Conservation (phyloP, 768 basidiomycete genomes). For the Tremella mesenterica region DNA sequence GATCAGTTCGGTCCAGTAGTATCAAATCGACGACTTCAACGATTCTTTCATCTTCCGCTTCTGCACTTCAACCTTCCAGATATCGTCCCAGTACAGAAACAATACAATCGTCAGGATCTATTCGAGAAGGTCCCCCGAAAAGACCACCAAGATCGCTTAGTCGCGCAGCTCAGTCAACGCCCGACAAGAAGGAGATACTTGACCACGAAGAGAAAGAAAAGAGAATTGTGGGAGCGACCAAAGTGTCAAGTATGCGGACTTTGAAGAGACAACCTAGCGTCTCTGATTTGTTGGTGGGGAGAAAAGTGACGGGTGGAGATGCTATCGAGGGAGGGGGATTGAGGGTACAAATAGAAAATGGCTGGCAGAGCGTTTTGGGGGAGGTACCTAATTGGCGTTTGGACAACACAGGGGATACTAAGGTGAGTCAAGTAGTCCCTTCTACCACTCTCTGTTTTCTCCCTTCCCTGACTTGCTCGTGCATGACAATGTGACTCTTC, state of each 20-base stretch:
- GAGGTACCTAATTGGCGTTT: not conserved
- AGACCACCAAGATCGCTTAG: not conserved
- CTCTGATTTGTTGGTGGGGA: slow-evolving; percentile 3
- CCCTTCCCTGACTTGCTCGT: too few relatives aligned
- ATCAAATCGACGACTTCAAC: not conserved
- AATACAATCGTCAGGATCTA: not conserved
- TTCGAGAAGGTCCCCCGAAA: not conserved
- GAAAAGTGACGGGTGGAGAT: not conserved
- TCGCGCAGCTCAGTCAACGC: not conserved
- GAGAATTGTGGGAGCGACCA: not conserved
- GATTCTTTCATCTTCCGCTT: too few relatives aligned
- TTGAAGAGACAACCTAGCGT: slow-evolving; percentile 11
- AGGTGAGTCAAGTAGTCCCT: not conserved
- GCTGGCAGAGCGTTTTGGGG: not conserved
- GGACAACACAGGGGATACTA: not conserved
- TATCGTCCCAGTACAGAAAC: slow-evolving; percentile 10
- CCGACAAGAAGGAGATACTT: not conserved
- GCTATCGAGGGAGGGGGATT: slow-evolving; percentile 1
- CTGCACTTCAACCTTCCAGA: too few relatives aligned
- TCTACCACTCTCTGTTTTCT: too few relatives aligned
- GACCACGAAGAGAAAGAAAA: not conserved
- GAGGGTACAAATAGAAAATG: slow-evolving; percentile 5
- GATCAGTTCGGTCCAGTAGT: not conserved
- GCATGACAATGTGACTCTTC: too few relatives aligned
- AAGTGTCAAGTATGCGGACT: slow-evolving; percentile 12